Base-by-base conservation (phyloP, 2,329 filamentous ascomycete species). In the Aspergillus fischeri region DNA sequence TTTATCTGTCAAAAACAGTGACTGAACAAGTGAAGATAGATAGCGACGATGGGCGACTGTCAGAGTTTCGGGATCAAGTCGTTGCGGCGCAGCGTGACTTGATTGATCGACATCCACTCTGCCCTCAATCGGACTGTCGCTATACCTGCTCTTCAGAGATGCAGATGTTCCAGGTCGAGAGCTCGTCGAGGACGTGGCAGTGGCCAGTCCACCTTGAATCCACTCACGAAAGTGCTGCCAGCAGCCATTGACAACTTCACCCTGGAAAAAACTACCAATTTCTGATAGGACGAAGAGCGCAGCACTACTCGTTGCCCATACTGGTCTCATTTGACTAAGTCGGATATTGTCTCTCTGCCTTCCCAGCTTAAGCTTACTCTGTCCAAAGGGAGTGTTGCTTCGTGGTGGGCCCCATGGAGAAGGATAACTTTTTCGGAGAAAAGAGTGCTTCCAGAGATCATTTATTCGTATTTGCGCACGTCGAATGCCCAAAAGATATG, bases 281-380 rank as follows among this genome's bases (percentile, higher is more conserved):
- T 97, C 92, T 0, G 90, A 91, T 3, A 97, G 80, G 64, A 97
- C 89, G 75, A 96, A 97, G 3, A 96, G 84, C 1, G 91, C 88
- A 2, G 92, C 90, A 67, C 90, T 92, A 64, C 89, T 88, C 0
- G 91, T 95, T 0, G 92, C 93, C 94, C 94, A 99, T 0, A 93
- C 84, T 61, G 86, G 88, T 17, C 94, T 86, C 81, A 96, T 89
- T 0, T 84, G 82, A 35, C 81, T 80, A 4, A 83, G 81, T 20
- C 93, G 83, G 17, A 77, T 70, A 27, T 85, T 84, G 63, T 86
- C 84, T 52, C 89, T 83, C 63, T 83, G 77, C 28, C 91, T 83
- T 10, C 89, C 81, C 24, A 83, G 77, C 27, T 77, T 78, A 17
- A 90, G 81, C 59, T 84, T 83, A 20, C 81, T 80, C 57, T 84